These are phyloP conservation scores for Paramecium caudatum DNA, from an alignment of 73 alveolate genomes.

Conservation along the genomic window DNA sequence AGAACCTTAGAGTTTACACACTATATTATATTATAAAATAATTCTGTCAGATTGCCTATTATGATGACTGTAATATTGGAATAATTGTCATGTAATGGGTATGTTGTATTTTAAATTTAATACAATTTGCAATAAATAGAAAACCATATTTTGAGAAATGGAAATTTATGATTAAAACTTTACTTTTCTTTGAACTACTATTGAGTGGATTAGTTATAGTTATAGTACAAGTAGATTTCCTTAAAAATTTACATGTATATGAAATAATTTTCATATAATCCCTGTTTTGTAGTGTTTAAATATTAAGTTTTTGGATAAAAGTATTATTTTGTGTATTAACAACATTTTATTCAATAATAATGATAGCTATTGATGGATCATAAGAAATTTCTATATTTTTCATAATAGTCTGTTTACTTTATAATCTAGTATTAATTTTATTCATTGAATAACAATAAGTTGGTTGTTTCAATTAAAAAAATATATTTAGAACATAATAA, in stretches of 20 bases:
- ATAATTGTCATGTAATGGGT: neutral
- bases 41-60: neutral
- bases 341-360: neutral
- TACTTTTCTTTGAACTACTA: neutral
- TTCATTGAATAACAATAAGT: conserved; percentile 39
- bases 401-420: neutral
- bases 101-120: conserved; percentile 3
- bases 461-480: conserved; percentile 28
- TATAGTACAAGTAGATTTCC: neutral
- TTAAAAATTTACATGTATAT: conserved; percentile 15
- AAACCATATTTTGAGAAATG: neutral
- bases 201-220: neutral
- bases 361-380: conserved; percentile 33
- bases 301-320: conserved; percentile 25
- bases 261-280: conserved; percentile 19
- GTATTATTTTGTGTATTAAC: neutral
- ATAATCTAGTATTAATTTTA: neutral
- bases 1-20: neutral
- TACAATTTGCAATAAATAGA: neutral
- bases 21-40: conserved; percentile 35
- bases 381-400: neutral
- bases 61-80: neutral
- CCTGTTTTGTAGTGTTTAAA: neutral
- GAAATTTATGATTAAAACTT: neutral
- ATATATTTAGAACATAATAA: neutral